Evolutionary conservation across 345 rosid genomes (phyloP), one percentile per base, ranked within the genome.

Genomic region (Odontarrhena argentea): DNA sequence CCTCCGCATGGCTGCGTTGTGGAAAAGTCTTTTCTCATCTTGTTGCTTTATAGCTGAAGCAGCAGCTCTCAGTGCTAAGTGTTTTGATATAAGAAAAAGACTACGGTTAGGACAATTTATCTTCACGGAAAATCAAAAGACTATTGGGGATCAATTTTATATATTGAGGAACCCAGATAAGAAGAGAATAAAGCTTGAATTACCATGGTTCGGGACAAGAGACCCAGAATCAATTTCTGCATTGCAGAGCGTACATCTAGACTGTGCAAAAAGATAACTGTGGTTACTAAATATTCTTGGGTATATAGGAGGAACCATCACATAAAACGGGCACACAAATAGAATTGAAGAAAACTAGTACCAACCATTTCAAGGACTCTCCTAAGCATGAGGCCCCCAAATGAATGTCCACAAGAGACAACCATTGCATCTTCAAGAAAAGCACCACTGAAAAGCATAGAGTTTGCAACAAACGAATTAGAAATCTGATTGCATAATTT

Each of bases 381-480:
- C 73, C 84, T 84, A 64, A 94, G 92, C 97, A 88, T 87, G 69
- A 85, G 87, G 46, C 99, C 97, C 62, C 97, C 99, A 78, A 94
- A 94, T 32, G 99, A 94, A 82, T 94, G 99, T 60, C 99, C 99
- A 53, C 99, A 94, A 36, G 99, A 86, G 63, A 91, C 89, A 56
- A 86, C 83, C 83, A 80, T 26, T 8, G 99, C 99, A 83, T 94
- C 99, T 79, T 90, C 99, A 62, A 94, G 99, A 80, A 86, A 94
- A 70, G 89, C 86, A 65, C 99, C 99, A 59, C 99, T 94, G 68
- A 26, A 60, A 74, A 81, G 75, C 60, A 71, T 47, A 37, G 66
- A 71, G 67, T 60, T 70, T 43, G 69, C 63, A 76, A 59, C 58
- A 60, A 22, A 41, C 24, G 37, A 38, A 65, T 70, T 53, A 70